Evolutionary conservation across 164 flowering plant genomes (phyloP), one percentile per base, ranked within the genome.

Genomic region (Santalum album): DNA sequence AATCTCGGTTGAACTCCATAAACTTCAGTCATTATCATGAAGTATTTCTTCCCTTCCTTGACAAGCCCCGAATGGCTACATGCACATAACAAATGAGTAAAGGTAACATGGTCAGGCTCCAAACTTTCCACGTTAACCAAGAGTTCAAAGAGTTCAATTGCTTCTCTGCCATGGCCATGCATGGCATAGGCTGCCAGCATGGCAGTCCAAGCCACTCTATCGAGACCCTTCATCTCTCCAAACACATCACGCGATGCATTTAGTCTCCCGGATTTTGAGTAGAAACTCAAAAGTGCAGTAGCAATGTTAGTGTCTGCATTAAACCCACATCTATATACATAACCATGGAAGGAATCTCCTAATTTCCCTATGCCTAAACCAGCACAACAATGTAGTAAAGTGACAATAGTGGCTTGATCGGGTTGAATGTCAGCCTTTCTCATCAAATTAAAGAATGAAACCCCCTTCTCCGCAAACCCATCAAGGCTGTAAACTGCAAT

Each of bases 1-100:
- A 70, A 53, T 52, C 61, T 63, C 1, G 69, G 66, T 49, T 62
- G 59, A 20, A 74, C 20, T 47, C 66, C 61, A 55, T 70, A 65
- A 44, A 59, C 56, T 46, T 68, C 55, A 34, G 55, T 58, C 70
- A 74, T 70, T 19, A 51, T 45, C 5, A 47, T 27, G 45, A 74
- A 70, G 42, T 62, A 68, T 35, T 44, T 22, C 44, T 62, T 62
- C 19, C 78, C 78, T 38, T 74, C 68, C 12, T 62, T 25, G 27
- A 70, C 70, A 18, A 68, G 66, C 23, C 75, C 78, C 27, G 71
- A 68, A 57, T 72, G 71, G 50, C 70, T 65, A 44, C 78, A 74
- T n/a, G 75, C 78, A 57, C 63, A 67, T 18, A 74, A 35, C 51
- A 74, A 61, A 54, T 66, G 74, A 36, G 69, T 74, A 57, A 74